These are phyloP conservation scores for Trichoderma hamatum DNA, from an alignment of 2,329 filamentous ascomycete genomes.

Conservation along the genomic window DNA sequence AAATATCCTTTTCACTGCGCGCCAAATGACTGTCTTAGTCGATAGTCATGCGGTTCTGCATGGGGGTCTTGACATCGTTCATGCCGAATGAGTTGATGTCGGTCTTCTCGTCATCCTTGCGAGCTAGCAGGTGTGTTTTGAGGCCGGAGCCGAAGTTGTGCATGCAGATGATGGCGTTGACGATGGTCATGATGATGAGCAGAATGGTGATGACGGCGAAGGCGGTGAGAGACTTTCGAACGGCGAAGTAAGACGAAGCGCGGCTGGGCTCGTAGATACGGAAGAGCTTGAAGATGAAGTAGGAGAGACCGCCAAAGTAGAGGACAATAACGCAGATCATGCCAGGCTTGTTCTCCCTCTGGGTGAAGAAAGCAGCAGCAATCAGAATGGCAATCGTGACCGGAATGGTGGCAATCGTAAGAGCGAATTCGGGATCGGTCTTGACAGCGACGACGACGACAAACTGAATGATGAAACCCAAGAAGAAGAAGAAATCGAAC, in stretches of 20 bases:
- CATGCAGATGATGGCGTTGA: conserved; percentile 84
- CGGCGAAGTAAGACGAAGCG: conserved; percentile 68
- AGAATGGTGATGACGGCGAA: conserved; percentile 93
- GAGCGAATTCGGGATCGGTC: conserved; percentile 73
- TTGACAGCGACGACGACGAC: conserved; percentile 81
- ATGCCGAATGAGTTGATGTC: conserved; percentile 60
- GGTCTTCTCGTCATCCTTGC: conserved; percentile 56
- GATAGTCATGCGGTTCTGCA: conserved; percentile 63
- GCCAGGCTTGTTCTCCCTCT: conserved; percentile 77
- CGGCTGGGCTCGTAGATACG: conserved; percentile 81
- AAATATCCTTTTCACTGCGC: conserved; percentile 1
- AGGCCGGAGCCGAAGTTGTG: conserved; percentile 88
- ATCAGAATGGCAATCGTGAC: conserved; percentile 88
- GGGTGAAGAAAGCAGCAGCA: conserved; percentile 81
- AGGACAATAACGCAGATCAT: conserved; percentile 79
- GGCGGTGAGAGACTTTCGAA: conserved; percentile 82
- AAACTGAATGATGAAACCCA: conserved; percentile 98
- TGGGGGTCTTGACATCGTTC: conserved; percentile 59
- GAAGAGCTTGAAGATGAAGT: conserved; percentile 97
- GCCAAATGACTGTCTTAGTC: conserved; percentile 46
- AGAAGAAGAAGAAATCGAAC: conserved; percentile 99
- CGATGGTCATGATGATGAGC: conserved; percentile 84
- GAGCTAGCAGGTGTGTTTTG: conserved; percentile 75
- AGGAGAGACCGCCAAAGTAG: conserved; percentile 85
- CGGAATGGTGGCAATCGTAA: conserved; percentile 88